A percentile compares a stretch with the other conserved stretches of the same genome.
These are phyloP conservation scores for Antitrichia curtipendula DNA, from an alignment of 225 moss, liverwort and hornwort species.

Conservation along the genomic window DNA sequence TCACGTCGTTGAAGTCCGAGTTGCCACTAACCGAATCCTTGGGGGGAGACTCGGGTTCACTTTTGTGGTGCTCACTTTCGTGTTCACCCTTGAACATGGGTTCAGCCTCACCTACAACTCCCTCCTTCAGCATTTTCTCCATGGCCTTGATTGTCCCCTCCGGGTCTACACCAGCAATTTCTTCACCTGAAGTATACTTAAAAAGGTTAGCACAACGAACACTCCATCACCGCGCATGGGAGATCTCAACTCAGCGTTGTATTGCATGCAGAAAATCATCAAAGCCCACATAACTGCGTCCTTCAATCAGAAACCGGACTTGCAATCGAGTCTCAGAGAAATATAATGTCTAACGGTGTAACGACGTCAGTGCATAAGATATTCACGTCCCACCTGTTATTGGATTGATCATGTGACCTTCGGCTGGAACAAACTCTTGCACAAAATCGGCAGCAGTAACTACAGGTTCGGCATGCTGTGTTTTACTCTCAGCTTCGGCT, in stretches of 20 bases:
- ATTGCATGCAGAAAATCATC: background rate
- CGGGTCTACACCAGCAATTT: conserved; percentile 73
- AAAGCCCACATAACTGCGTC: background rate
- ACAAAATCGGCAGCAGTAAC: conserved; percentile 6
- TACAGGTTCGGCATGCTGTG: background rate
- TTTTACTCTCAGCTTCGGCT: background rate
- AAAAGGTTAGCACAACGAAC: background rate
- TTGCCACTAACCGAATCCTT: conserved; percentile 36
- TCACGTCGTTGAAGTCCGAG: conserved; percentile 76
- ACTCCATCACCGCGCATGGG: background rate
- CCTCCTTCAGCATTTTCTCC: conserved; percentile 94
- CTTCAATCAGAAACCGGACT: background rate
- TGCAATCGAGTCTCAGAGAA: background rate
- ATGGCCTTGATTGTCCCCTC: conserved; percentile 75
- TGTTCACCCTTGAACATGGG: conserved; percentile 38
- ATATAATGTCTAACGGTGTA: background rate
- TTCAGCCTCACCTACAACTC: conserved; percentile 84
- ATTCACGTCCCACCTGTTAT: conserved; percentile 13
- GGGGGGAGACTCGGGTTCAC: conserved; percentile 7
- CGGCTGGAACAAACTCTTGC: conserved; percentile 9
- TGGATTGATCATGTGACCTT: conserved; percentile 49
- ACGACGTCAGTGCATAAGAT: background rate
- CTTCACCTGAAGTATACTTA: conserved; percentile 10
- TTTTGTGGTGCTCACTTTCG: background rate
- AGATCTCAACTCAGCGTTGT: background rate